phyloP scores from a whole-genome alignment of 2,329 filamentous ascomycete genomes.

The Fusarium sp. region DNA sequence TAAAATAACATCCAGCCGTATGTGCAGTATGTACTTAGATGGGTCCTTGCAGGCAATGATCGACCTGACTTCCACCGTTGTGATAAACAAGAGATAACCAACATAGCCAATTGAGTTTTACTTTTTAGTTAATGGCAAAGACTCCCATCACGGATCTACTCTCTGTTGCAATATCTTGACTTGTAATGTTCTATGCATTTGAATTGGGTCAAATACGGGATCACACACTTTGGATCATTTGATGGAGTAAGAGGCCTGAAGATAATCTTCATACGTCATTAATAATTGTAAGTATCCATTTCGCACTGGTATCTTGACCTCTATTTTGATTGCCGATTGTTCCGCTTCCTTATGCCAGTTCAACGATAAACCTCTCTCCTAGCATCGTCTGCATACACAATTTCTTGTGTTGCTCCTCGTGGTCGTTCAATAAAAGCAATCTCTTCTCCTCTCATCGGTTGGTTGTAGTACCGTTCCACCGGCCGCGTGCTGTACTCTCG shows the following conservation, averaged over 20 bases:
- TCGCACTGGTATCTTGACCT: neutral
- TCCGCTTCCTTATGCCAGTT: conserved; percentile 1
- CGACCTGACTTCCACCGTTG: neutral
- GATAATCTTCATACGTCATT: neutral
- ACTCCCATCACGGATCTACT: neutral
- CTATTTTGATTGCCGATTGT: neutral
- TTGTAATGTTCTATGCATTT: neutral
- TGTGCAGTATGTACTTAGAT: too few relatives aligned
- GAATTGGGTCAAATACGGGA: neutral
- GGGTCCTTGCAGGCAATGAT: neutral
- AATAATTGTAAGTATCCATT: conserved; percentile 10
- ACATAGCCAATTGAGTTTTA: neutral
- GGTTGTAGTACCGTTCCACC: conserved; percentile 62
- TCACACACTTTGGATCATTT: neutral
- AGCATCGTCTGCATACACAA: conserved; percentile 62
- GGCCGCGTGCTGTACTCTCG: conserved; percentile 60
- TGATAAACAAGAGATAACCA: neutral
- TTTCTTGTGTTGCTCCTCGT: conserved; percentile 58
- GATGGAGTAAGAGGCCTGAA: neutral
- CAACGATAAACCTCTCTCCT: conserved; percentile 57
- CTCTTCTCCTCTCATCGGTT: conserved; percentile 55
- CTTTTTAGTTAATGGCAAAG: too few relatives aligned
- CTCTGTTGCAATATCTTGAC: neutral
- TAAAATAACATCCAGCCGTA: neutral
- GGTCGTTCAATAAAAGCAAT: conserved; percentile 63